A percentile compares a stretch with the other conserved stretches of the same genome.
These are phyloP conservation scores for Westerdykella ornata DNA, from an alignment of 2,329 filamentous ascomycete genomes.

Conservation along the genomic window DNA sequence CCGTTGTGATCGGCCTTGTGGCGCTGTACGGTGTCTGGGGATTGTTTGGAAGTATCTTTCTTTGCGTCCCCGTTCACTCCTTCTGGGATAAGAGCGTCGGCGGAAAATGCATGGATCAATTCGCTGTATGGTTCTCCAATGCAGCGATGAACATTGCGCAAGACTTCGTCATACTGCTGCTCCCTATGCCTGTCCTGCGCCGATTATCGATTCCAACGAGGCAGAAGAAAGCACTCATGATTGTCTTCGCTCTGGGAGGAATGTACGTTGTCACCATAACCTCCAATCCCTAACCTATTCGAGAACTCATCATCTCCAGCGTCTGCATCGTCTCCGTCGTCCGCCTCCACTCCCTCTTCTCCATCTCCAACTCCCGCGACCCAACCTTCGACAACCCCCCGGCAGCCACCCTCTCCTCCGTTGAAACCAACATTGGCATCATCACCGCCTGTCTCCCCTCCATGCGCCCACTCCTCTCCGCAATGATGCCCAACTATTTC, in stretches of 20 bases:
- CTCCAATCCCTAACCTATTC: constrained; percentile 3
- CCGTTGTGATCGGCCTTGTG: constrained; percentile 21
- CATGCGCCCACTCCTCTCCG: constrained; percentile 28
- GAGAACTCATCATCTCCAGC: constrained; percentile 9
- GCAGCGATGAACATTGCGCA: constrained; percentile 28
- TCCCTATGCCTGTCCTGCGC: constrained; percentile 28
- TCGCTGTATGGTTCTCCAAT: constrained; percentile 27
- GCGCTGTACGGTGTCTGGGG: constrained; percentile 23
- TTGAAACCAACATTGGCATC: constrained; percentile 32
- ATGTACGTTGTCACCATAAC: constrained; percentile 26
- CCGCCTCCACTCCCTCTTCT: constrained; percentile 26
- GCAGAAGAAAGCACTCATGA: constrained; percentile 33
- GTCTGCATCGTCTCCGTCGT: constrained; percentile 31
- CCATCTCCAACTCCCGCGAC: constrained; percentile 23
- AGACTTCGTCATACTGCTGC: constrained; percentile 28
- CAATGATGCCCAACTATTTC: constrained; percentile 38
- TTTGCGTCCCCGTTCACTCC: constrained; percentile 27
- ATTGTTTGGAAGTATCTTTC: constrained; percentile 29
- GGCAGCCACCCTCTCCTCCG: constrained; percentile 26
- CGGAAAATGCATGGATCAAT: constrained; percentile 23
- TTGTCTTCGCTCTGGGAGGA: constrained; percentile 35
- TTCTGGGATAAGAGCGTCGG: constrained; percentile 28
- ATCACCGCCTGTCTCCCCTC: constrained; percentile 33
- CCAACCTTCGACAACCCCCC: constrained; percentile 29
- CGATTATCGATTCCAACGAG: constrained; percentile 26